Percentiles rank a stretch among this genome's conserved stretches.
Evolutionary conservation across 1,139 yeast species (phyloP).

Genomic region (Zygoascus sp.): DNA sequence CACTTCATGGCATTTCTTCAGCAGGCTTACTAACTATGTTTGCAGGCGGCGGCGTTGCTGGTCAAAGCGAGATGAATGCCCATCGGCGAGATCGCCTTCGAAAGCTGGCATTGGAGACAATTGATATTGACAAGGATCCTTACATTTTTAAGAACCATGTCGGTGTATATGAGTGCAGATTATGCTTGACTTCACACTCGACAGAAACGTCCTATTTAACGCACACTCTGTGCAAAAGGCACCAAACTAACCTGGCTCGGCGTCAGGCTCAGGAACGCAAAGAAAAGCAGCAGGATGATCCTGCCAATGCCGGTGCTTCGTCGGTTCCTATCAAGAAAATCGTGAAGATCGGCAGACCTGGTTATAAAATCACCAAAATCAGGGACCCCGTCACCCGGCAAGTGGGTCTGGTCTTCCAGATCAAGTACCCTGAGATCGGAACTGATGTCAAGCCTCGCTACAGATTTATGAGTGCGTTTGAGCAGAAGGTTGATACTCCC

Average conservation of each 20-base stretch:
- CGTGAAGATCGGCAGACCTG: slow-evolving; percentile 72
- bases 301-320: slow-evolving; percentile 29
- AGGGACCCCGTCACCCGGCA: slow-evolving; percentile 55
- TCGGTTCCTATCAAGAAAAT: slow-evolving; percentile 41
- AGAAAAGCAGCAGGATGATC: slow-evolving; percentile 26
- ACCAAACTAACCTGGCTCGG: slow-evolving; percentile 61
- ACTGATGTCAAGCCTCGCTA: slow-evolving; percentile 52
- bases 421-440: slow-evolving; percentile 51
- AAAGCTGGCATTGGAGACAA: slow-evolving; percentile 57
- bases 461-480: slow-evolving; percentile 71
- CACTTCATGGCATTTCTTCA: too few relatives aligned
- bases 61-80: slow-evolving; percentile 58
- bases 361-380: slow-evolving; percentile 60
- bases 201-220: slow-evolving; percentile 73
- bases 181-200: slow-evolving; percentile 71
- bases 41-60: slow-evolving; percentile 68
- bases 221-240: slow-evolving; percentile 77
- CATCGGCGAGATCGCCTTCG: slow-evolving; percentile 61
- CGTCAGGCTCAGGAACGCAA: slow-evolving; percentile 40
- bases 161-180: slow-evolving; percentile 69
- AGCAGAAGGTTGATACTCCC: slow-evolving; percentile 47
- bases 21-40: slow-evolving; percentile 7
- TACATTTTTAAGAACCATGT: slow-evolving; percentile 69
- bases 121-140: slow-evolving; percentile 67
- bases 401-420: slow-evolving; percentile 57